These are phyloP conservation scores for Penicillium corylophilum DNA, from an alignment of 2,329 filamentous ascomycete genomes.

Conservation along the genomic window DNA sequence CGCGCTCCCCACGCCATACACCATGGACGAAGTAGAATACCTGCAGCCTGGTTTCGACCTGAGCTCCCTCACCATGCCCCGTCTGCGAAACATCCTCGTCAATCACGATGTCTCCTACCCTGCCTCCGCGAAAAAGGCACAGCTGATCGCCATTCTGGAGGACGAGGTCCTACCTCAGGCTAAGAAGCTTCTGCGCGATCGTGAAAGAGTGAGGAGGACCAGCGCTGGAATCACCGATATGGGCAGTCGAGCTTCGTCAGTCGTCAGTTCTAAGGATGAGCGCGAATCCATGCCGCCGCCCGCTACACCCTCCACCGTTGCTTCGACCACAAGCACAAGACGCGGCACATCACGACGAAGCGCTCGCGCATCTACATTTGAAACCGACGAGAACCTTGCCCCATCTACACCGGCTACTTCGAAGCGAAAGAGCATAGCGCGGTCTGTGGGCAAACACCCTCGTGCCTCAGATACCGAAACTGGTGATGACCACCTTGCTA, in stretches of 20 bases:
- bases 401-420: slow-evolving; percentile 29
- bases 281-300: slow-evolving; percentile 50
- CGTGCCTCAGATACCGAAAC: slow-evolving; percentile 34
- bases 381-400: slow-evolving; percentile 32
- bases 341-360: slow-evolving; percentile 52
- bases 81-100: slow-evolving; percentile 86
- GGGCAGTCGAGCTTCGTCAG: slow-evolving; percentile 64
- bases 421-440: slow-evolving; percentile 33
- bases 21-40: slow-evolving; percentile 70
- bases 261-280: slow-evolving; percentile 60
- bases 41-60: slow-evolving; percentile 86
- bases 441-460: slow-evolving; percentile 35
- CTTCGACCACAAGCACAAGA: slow-evolving; percentile 56
- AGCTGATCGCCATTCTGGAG: slow-evolving; percentile 82
- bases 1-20: slow-evolving; percentile 9
- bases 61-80: slow-evolving; percentile 77
- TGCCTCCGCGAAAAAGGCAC: slow-evolving; percentile 84
- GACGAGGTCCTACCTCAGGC: slow-evolving; percentile 75
- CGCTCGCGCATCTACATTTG: slow-evolving; percentile 47
- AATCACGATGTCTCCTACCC: slow-evolving; percentile 84
- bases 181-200: slow-evolving; percentile 70
- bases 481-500: slow-evolving; percentile 31
- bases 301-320: slow-evolving; percentile 49
- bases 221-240: slow-evolving; percentile 78
- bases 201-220: slow-evolving; percentile 77